A percentile compares a stretch with the other conserved stretches of the same genome.
phyloP scores from a whole-genome alignment of 768 basidiomycete species.

The Boletellus ananas region DNA sequence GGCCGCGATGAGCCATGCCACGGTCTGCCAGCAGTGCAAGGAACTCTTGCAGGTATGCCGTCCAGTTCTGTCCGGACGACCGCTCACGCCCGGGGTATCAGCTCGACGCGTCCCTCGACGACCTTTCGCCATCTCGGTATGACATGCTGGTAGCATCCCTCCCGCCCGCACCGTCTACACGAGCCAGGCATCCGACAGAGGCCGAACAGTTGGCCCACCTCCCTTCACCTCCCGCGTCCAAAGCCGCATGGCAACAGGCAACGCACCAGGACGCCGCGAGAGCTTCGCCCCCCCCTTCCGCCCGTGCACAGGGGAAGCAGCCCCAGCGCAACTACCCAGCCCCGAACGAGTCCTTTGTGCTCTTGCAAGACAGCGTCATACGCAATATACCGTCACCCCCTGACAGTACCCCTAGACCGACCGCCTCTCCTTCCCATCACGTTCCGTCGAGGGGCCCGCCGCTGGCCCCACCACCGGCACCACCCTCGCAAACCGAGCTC shows the following conservation, averaged over 20 bases:
- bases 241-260: conserved; percentile 62
- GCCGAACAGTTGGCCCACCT: conserved; percentile 45
- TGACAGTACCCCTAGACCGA: conserved; percentile 42
- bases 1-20: conserved; percentile 39
- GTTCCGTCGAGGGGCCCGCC: conserved; percentile 22
- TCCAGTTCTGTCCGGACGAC: background rate
- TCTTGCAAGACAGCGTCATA: conserved; percentile 81
- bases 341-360: conserved; percentile 87
- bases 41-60: conserved; percentile 75
- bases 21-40: conserved; percentile 83
- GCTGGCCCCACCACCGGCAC: conserved; percentile 24
- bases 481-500: conserved; percentile 40
- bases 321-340: conserved; percentile 48
- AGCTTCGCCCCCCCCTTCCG: conserved; percentile 40
- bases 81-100: conserved; percentile 27
- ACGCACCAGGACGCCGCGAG: conserved; percentile 37
- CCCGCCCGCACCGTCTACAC: conserved; percentile 49
- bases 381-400: conserved; percentile 61
- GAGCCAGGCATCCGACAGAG: conserved; percentile 37
- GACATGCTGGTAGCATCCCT: conserved; percentile 76
- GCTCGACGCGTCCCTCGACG: conserved; percentile 89
- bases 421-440: conserved; percentile 34
- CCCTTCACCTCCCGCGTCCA: conserved; percentile 48
- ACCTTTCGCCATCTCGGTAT: conserved; percentile 82
- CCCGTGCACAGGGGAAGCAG: conserved; percentile 59